These are phyloP conservation scores for Cystofilobasidium macerans DNA, from an alignment of 768 basidiomycete genomes.

Conservation along the genomic window DNA sequence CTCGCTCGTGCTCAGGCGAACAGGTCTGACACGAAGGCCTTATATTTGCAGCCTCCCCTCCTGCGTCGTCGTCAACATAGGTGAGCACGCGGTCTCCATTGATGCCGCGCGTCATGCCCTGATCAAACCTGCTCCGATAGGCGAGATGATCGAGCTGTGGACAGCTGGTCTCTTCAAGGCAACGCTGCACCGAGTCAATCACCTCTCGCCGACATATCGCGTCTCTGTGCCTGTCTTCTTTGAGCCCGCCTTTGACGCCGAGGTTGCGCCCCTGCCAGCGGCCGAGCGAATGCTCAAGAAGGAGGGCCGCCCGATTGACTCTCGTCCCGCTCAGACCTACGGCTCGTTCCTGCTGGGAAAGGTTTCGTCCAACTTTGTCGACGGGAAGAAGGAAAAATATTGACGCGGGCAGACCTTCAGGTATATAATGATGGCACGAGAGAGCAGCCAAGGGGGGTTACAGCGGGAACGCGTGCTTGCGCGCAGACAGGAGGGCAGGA, in stretches of 20 bases:
- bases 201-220: slow-evolving; percentile 58
- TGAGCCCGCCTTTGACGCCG: slow-evolving; percentile 73
- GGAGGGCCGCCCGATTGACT: slow-evolving; percentile 20
- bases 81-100: slow-evolving; percentile 52
- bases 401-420: neutral
- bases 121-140: neutral
- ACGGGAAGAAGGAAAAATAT: slow-evolving; percentile 22
- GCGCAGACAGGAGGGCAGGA: neutral
- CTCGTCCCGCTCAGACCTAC: slow-evolving; percentile 51
- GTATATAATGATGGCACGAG: neutral
- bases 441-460: neutral
- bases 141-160: slow-evolving; percentile 69
- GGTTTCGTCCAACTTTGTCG: slow-evolving; percentile 60
- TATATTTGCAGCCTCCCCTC: slow-evolving; percentile 38
- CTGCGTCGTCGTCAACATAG: slow-evolving; percentile 81
- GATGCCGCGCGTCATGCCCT: neutral
- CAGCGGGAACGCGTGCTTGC: too few species aligned
- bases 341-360: slow-evolving; percentile 67
- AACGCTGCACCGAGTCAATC: slow-evolving; percentile 81
- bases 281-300: slow-evolving; percentile 45
- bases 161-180: slow-evolving; percentile 74
- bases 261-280: slow-evolving; percentile 54
- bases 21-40: neutral
- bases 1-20: neutral
- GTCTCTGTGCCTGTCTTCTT: slow-evolving; percentile 72